Percentiles rank a stretch among this genome's conserved stretches.
These are phyloP conservation scores for Globisporangium spinosum DNA, from an alignment of 352 stramenopile species.

Conservation along the genomic window DNA sequence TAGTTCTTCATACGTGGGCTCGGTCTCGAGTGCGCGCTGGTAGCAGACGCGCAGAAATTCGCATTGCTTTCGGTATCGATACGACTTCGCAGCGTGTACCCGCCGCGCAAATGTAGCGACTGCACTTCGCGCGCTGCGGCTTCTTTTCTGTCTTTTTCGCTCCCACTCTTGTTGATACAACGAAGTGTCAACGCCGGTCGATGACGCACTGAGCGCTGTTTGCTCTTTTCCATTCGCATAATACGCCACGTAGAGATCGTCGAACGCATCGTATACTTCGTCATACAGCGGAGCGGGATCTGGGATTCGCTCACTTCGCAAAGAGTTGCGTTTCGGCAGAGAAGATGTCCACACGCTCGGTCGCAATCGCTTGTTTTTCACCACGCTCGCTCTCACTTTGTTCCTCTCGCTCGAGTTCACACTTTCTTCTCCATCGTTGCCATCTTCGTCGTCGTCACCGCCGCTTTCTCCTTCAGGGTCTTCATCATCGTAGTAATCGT, in stretches of 20 bases:
- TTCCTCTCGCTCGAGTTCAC: constrained; percentile 5
- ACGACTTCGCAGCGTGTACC: constrained; percentile 40
- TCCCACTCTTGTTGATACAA: constrained; percentile 14
- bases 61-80: constrained; percentile 53
- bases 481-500: constrained; percentile 27
- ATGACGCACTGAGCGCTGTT: not conserved
- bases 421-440: constrained; percentile 14
- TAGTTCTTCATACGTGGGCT: constrained; percentile 19
- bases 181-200: not conserved
- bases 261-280: constrained; percentile 51
- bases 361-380: constrained; percentile 1
- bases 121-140: constrained; percentile 26
- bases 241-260: constrained; percentile 46
- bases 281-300: constrained; percentile 32
- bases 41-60: constrained; percentile 70
- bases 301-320: constrained; percentile 20
- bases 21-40: constrained; percentile 39
- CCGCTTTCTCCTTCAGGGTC: constrained; percentile 24
- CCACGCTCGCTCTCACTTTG: constrained; percentile 9
- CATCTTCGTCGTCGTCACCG: constrained; percentile 17
- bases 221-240: constrained; percentile 1
- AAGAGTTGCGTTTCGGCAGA: constrained; percentile 17
- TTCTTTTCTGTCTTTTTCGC: constrained; percentile 16
- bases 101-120: constrained; percentile 35
- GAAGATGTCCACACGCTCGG: constrained; percentile 5